A percentile compares a stretch with the other conserved stretches of the same genome.
Evolutionary conservation across 116 monocot genomes (phyloP).

Genomic region (Cymodocea nodosa): DNA sequence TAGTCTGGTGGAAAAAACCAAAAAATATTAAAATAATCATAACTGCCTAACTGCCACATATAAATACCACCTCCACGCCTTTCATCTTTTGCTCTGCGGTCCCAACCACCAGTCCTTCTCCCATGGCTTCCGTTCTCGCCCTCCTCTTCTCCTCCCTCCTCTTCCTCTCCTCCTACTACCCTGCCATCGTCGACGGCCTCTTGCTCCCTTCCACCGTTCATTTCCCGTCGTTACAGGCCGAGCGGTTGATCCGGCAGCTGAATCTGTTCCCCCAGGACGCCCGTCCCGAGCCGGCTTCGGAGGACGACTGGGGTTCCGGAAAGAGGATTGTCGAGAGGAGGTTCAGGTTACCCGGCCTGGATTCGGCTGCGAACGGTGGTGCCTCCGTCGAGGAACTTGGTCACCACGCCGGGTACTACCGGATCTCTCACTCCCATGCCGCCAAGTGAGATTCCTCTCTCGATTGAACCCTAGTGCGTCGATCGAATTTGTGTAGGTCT

Average conservation of each 20-base stretch:
- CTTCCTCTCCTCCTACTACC: conserved; percentile 4
- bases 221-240: conserved; percentile 40
- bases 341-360: conserved; percentile 20
- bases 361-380: conserved; percentile 1
- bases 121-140: conserved; percentile 1
- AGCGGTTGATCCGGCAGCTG: conserved; percentile 63
- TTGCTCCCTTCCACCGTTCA: conserved; percentile 14
- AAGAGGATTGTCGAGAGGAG: conserved; percentile 48
- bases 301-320: not conserved
- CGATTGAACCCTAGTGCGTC: not conserved
- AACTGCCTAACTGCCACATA: not conserved
- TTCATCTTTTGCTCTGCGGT: not conserved
- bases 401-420: conserved; percentile 81
- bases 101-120: too few relatives aligned
- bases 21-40: too few relatives aligned
- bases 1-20: too few relatives aligned
- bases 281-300: conserved; percentile 5
- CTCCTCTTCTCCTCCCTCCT: conserved; percentile 8
- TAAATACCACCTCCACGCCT: not conserved
- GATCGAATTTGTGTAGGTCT: too few relatives aligned
- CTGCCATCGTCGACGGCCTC: conserved; percentile 12
- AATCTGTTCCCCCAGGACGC: conserved; percentile 60
- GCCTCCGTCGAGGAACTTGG: conserved; percentile 42
- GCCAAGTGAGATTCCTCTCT: conserved; percentile 34
- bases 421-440: conserved; percentile 46